A percentile compares a stretch with the other conserved stretches of the same genome.
These are phyloP conservation scores for Mortierella sp. DNA, from an alignment of 371 early-diverging fungal species.

Conservation along the genomic window DNA sequence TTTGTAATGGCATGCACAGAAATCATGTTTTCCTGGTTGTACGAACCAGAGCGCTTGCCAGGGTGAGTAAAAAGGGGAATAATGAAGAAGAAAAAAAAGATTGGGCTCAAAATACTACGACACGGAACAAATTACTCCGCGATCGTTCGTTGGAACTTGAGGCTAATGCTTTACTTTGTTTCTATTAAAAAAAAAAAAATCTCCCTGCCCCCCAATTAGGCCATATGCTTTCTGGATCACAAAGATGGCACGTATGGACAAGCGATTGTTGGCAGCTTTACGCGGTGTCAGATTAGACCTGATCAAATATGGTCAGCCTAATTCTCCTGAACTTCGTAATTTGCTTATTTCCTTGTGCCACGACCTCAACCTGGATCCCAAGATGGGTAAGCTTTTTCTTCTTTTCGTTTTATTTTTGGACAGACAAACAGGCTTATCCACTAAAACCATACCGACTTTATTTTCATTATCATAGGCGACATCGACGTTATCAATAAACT, in stretches of 20 bases:
- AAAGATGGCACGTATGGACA: conserved; percentile 72
- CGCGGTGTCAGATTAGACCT: conserved; percentile 60
- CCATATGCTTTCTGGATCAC: conserved; percentile 75
- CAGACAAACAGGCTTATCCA: neutral
- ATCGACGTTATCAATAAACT: conserved; percentile 21
- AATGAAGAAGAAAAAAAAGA: neutral
- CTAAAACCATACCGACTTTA: too few species aligned
- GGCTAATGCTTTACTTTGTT: too few species aligned
- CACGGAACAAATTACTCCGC: too few species aligned
- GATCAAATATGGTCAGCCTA: conserved; percentile 57
- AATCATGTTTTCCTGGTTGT: conserved; percentile 77
- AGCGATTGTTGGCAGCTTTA: conserved; percentile 62
- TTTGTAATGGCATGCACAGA: conserved; percentile 71
- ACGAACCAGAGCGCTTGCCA: conserved; percentile 65
- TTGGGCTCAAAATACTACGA: too few species aligned
- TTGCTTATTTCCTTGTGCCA: conserved; percentile 35
- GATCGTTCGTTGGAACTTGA: too few species aligned
- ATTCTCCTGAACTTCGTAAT: conserved; percentile 29
- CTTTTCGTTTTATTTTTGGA: neutral
- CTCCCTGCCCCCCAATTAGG: conserved; percentile 18
- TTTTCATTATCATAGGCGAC: conserved; percentile 27
- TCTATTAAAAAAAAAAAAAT: too few species aligned
- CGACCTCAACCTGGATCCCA: conserved; percentile 34
- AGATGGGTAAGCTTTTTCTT: conserved; percentile 18
- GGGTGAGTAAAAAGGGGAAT: conserved; percentile 56